Evolutionary conservation across 129 eudicot species (phyloP).

Genomic region (Saposhnikovia divaricata): DNA sequence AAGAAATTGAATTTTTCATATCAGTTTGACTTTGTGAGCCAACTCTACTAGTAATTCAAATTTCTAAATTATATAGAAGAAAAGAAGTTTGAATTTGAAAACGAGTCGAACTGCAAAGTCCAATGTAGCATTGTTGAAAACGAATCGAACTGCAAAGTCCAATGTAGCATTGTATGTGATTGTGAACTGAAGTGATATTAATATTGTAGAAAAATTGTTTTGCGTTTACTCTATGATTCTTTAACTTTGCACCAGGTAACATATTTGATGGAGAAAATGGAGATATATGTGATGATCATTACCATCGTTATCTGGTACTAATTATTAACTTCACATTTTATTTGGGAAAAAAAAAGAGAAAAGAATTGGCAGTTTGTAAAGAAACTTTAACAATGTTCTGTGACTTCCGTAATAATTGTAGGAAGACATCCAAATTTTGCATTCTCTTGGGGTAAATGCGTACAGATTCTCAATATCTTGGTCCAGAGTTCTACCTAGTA

Average conservation of each 20-base stretch:
- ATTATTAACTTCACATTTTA: not conserved
- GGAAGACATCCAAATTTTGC: conserved; percentile 69
- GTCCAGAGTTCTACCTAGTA: conserved; percentile 85
- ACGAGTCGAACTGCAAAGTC: not conserved
- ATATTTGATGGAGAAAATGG: conserved; percentile 44
- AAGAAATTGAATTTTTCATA: not conserved
- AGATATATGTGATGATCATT: conserved; percentile 70
- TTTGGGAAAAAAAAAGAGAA: not conserved
- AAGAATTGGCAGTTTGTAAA: not conserved
- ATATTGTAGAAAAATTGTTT: not conserved
- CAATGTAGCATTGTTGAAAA: not conserved
- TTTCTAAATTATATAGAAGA: no score
- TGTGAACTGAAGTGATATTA: not conserved
- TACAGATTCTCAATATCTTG: conserved; percentile 81
- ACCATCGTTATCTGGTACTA: conserved; percentile 65
- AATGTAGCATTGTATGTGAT: not conserved
- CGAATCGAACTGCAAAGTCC: not conserved
- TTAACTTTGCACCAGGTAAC: not conserved
- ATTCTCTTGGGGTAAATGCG: conserved; percentile 59
- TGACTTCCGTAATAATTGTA: conserved; percentile 7
- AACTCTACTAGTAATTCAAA: no score
- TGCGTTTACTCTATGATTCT: not conserved
- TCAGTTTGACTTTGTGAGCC: not conserved
- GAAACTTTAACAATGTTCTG: not conserved
- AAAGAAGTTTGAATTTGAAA: not conserved